These are phyloP conservation scores for Neonectria faginata DNA, from an alignment of 2,329 filamentous ascomycete genomes.

Conservation along the genomic window DNA sequence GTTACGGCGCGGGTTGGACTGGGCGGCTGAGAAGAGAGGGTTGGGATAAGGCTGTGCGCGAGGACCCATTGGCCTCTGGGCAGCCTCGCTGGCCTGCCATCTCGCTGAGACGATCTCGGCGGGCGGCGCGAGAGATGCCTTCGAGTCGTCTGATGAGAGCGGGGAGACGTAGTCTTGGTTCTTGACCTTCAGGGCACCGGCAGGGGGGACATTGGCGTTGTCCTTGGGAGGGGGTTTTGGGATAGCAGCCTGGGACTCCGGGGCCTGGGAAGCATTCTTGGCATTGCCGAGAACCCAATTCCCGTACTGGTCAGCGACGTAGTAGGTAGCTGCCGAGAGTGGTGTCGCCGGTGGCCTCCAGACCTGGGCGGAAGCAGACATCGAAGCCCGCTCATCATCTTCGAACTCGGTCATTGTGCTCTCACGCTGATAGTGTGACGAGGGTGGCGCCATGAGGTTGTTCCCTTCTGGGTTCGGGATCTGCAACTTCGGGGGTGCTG, in stretches of 20 bases:
- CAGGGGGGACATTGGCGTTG: constrained; percentile 25
- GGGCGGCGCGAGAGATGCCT: constrained; percentile 42
- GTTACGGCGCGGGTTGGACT: constrained; percentile 39
- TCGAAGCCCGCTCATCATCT: constrained; percentile 58
- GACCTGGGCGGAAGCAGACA: constrained; percentile 55
- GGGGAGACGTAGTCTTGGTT: constrained; percentile 2
- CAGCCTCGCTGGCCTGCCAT: constrained; percentile 32
- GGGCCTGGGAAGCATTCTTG: constrained; percentile 45
- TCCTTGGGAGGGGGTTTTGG: constrained; percentile 39
- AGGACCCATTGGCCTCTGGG: constrained; percentile 34
- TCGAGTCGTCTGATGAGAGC: constrained; percentile 2
- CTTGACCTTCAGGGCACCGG: constrained; percentile 13
- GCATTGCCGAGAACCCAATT: constrained; percentile 65
- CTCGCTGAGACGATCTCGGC: constrained; percentile 48
- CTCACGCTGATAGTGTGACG: constrained; percentile 47
- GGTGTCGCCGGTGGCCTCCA: constrained; percentile 63
- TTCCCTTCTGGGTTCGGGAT: constrained; percentile 41
- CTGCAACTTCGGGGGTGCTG: constrained; percentile 45
- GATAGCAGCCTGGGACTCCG: constrained; percentile 36
- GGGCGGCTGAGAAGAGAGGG: constrained; percentile 41
- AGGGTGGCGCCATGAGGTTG: constrained; percentile 10
- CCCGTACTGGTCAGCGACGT: constrained; percentile 63
- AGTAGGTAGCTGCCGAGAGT: constrained; percentile 59
- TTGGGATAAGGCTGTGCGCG: constrained; percentile 33
- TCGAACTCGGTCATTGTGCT: constrained; percentile 66